Base-by-base conservation (phyloP, 2,329 filamentous ascomycete species). In the Fusarium bulbicola region DNA sequence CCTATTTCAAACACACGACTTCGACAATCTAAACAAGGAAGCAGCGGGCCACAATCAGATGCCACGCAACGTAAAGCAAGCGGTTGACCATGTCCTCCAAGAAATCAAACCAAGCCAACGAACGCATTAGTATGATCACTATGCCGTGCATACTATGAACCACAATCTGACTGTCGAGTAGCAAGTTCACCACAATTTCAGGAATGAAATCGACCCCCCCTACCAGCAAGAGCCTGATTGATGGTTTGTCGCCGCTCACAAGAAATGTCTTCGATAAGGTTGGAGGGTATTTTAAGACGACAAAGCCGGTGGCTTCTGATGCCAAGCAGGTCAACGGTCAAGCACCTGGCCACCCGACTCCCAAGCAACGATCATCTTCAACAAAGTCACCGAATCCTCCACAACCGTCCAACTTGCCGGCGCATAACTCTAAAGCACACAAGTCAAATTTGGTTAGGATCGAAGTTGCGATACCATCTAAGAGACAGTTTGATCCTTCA, bases 1-100 rank as follows among this genome's bases (percentile, higher is more conserved):
- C 75, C 77, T 88, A 73, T 85, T 92, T 79, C 83, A 84, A 49
- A 81, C 85, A 72, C 79, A 86, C 73, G 85, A 89, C 73, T 86
- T 95, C 75, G 90, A 92, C 74, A 88, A 87, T 50, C 84, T 98
- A 53, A 95, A 96, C 78, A 85, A 86, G 72, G 93, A 95, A 79
- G 90, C 92, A 66, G 83, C 85, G 45, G 87, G 85, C 69, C 83
- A 89, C 30, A 84, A 86, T 53, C 86, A 88, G 47, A 86, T 87
- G 36, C 91, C 92, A 26, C 88, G 89, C 78, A 89, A 90, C 72
- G 84, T 95, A 52, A 91, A 93, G 75, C 90, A 92, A 75, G 92
- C 91, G 16, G 86, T 95, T 50, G 88, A 92, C 75, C 91, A 95
- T 80, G 86, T 98, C 36, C 89, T 93, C 64, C 90, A 91, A 71